These are phyloP conservation scores for Herpotrichia juniperi DNA, from an alignment of 2,329 filamentous ascomycete species.

Conservation along the genomic window DNA sequence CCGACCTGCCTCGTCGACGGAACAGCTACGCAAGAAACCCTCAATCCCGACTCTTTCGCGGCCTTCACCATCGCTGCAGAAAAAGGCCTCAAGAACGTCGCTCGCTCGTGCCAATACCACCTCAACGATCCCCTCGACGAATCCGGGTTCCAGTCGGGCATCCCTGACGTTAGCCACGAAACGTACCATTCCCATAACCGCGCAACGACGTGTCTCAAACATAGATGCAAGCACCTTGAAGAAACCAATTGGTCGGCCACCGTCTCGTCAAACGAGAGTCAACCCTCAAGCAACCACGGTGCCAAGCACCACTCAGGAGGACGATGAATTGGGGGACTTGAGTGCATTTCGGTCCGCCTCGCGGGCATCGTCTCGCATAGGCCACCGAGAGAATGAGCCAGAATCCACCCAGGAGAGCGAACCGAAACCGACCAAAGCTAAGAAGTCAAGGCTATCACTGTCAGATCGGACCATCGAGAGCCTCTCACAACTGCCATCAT, in stretches of 20 bases:
- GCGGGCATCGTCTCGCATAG: conserved; percentile 46
- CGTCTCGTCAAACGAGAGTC: conserved; percentile 38
- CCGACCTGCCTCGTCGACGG: conserved; percentile 55
- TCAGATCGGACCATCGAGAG: conserved; percentile 88
- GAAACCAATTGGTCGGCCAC: conserved; percentile 42
- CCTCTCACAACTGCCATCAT: conserved; percentile 76
- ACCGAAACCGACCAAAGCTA: conserved; percentile 22
- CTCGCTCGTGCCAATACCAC: conserved; percentile 31
- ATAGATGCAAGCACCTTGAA: conserved; percentile 41
- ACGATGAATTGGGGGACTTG: conserved; percentile 51
- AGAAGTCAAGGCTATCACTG: conserved; percentile 64
- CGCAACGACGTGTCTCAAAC: conserved; percentile 20
- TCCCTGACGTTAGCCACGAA: conserved; percentile 30
- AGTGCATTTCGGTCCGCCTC: conserved; percentile 52
- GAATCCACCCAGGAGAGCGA: conserved; percentile 20
- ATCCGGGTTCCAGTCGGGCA: conserved; percentile 24
- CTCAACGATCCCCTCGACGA: conserved; percentile 20
- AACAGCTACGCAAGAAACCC: conserved; percentile 46
- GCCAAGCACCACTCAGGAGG: conserved; percentile 22
- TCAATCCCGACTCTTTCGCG: conserved; percentile 26
- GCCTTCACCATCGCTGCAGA: conserved; percentile 30
- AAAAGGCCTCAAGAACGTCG: conserved; percentile 38
- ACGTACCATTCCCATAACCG: conserved; percentile 25
- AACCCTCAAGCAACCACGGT: conserved; percentile 18
- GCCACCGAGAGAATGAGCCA: conserved; percentile 37